Evolutionary conservation across 2,329 filamentous ascomycete species (phyloP).

Genomic region (Knufia petricola): DNA sequence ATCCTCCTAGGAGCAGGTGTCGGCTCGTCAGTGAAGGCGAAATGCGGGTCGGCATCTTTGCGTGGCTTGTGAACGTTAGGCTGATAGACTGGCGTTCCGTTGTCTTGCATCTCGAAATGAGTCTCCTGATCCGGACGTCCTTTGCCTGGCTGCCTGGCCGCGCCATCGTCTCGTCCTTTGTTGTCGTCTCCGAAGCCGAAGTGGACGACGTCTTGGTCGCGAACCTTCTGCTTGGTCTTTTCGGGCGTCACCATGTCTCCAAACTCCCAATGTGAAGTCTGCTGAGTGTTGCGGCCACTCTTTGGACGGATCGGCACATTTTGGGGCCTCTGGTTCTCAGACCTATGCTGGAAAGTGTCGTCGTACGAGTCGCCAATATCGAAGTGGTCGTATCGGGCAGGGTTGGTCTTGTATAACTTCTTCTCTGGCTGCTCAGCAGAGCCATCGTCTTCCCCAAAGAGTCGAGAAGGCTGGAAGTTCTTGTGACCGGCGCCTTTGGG

Average conservation of each 20-base stretch:
- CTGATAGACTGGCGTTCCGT: constrained; percentile 30
- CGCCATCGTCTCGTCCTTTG: constrained; percentile 35
- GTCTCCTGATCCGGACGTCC: constrained; percentile 68
- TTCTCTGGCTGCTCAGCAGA: constrained; percentile 28
- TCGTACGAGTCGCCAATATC: constrained; percentile 52
- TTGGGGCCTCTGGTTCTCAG: constrained; percentile 23
- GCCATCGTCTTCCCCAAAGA: constrained; percentile 48
- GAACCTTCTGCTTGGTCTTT: constrained; percentile 57
- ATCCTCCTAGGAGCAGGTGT: constrained; percentile 37
- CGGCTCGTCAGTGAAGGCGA: constrained; percentile 62
- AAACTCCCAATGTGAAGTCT: constrained; percentile 74
- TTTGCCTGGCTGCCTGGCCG: constrained; percentile 36
- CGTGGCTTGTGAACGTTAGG: constrained; percentile 45
- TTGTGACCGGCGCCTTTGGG: constrained; percentile 41
- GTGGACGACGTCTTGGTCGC: constrained; percentile 63
- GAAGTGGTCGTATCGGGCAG: constrained; percentile 78
- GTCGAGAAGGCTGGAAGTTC: constrained; percentile 43
- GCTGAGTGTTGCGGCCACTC: constrained; percentile 32
- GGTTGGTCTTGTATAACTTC: constrained; percentile 51
- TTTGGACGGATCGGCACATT: constrained; percentile 16
- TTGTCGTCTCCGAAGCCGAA: constrained; percentile 64
- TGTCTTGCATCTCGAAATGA: constrained; percentile 78
- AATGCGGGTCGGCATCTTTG: constrained; percentile 72
- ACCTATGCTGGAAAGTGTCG: constrained; percentile 19
- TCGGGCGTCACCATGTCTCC: constrained; percentile 77